These are phyloP conservation scores for Tolypocladium album DNA, from an alignment of 2,329 filamentous ascomycete species.

Conservation along the genomic window DNA sequence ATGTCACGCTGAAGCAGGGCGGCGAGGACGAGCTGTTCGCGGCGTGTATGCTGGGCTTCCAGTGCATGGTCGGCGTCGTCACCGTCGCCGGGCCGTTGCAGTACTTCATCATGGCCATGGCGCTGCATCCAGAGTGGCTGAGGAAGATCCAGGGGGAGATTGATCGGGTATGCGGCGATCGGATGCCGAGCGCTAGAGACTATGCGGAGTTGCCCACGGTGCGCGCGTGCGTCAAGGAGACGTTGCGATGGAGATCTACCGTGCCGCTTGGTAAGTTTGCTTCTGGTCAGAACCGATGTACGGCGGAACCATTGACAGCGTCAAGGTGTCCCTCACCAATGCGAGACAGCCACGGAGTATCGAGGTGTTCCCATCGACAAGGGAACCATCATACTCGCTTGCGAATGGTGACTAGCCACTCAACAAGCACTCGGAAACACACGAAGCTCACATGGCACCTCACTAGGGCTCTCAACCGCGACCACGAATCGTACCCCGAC, in stretches of 20 bases:
- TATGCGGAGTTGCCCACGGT: conserved; percentile 14
- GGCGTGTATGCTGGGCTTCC: conserved; percentile 40
- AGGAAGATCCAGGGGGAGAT: conserved; percentile 44
- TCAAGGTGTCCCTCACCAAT: background rate
- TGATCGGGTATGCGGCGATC: background rate
- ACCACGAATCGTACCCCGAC: background rate
- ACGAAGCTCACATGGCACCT: background rate
- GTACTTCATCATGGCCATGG: conserved; percentile 43
- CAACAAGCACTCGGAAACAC: too few species aligned
- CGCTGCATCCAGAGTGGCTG: conserved; percentile 41
- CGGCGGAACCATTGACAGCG: background rate
- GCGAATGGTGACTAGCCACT: background rate
- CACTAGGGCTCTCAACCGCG: background rate
- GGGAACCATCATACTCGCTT: background rate
- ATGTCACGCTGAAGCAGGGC: conserved; percentile 26
- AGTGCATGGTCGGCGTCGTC: conserved; percentile 39
- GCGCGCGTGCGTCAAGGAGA: conserved; percentile 46
- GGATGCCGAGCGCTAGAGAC: background rate
- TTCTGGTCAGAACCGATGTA: background rate
- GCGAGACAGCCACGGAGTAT: background rate
- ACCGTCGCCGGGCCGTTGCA: conserved; percentile 38
- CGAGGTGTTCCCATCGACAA: background rate
- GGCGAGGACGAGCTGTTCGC: conserved; percentile 33
- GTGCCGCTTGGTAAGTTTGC: conserved; percentile 28
- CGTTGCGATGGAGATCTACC: conserved; percentile 45